Evolutionary conservation across 306 rosid species (phyloP).

Genomic region (Crotalaria pallida): DNA sequence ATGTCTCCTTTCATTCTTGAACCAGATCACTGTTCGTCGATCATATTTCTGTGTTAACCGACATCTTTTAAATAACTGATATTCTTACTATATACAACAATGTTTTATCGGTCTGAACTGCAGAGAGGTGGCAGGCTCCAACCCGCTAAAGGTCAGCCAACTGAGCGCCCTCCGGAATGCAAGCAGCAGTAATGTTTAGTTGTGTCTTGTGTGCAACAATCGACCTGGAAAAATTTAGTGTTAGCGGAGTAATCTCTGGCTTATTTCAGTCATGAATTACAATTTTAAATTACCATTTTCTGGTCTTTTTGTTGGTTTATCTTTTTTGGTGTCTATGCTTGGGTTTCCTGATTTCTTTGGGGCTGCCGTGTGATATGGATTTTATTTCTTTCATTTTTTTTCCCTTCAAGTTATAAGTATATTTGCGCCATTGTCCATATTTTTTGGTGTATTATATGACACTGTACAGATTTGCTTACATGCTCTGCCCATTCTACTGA

Average conservation of each 20-base stretch:
- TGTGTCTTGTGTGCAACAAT: not conserved
- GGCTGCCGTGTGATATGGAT: conserved; percentile 17
- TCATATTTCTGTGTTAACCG: not conserved
- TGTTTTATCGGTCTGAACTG: conserved; percentile 6
- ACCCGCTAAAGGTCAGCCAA: conserved; percentile 25
- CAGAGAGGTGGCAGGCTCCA: conserved; percentile 28
- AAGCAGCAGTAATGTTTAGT: conserved; percentile 39
- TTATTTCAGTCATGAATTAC: conserved; percentile 16
- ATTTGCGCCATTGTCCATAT: conserved; percentile 15
- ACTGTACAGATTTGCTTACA: conserved; percentile 26
- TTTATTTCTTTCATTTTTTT: not conserved
- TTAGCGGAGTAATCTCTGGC: conserved; percentile 19
- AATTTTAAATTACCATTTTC: not conserved
- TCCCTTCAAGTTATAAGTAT: not conserved
- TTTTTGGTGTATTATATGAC: not conserved
- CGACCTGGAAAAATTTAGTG: conserved; percentile 20
- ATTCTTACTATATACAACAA: not conserved
- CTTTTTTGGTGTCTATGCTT: conserved; percentile 1
- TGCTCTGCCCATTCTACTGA: not conserved
- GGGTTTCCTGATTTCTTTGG: conserved; percentile 2
- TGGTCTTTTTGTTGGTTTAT: not conserved
- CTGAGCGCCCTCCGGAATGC: conserved; percentile 45
- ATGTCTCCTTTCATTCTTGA: not conserved
- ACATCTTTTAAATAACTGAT: not conserved
- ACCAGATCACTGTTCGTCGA: not conserved